Evolutionary conservation across 2,329 filamentous ascomycete species (phyloP).

Genomic region (Exophiala calicioides): DNA sequence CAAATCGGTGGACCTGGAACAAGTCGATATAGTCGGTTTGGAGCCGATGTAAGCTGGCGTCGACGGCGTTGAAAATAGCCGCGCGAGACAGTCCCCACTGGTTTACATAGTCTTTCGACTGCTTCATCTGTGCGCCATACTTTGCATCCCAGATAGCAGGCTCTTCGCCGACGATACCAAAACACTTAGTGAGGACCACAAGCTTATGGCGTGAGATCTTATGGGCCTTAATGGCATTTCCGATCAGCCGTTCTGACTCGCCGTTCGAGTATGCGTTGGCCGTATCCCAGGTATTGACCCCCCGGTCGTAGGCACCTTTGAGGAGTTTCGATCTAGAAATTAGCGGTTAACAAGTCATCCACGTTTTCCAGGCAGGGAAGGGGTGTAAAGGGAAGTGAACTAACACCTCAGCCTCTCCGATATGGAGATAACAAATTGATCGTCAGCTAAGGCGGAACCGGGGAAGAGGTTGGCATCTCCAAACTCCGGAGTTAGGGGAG

Average conservation of each 20-base stretch:
- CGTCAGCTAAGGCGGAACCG: no score
- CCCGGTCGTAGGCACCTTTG: slow-evolving; percentile 34
- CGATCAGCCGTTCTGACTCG: slow-evolving; percentile 40
- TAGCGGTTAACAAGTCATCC: no score
- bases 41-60: slow-evolving; percentile 48
- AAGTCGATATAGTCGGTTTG: slow-evolving; percentile 53
- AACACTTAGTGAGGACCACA: slow-evolving; percentile 60
- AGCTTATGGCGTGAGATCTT: slow-evolving; percentile 58
- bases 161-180: no score
- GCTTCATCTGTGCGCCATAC: slow-evolving; percentile 39
- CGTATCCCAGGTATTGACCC: slow-evolving; percentile 35
- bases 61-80: slow-evolving; percentile 63
- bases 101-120: slow-evolving; percentile 39
- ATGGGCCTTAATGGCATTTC: slow-evolving; percentile 62
- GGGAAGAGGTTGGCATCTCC: no score
- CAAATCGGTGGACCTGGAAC: slow-evolving; percentile 53
- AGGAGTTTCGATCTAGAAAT: no score
- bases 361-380: no score
- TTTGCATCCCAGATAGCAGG: no score
- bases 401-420: no score
- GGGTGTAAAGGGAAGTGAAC: no score
- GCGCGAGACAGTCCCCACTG: slow-evolving; percentile 54
- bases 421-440: no score
- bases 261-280: slow-evolving; percentile 36
- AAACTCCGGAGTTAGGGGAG: no score